Evolutionary conservation across 2,329 filamentous ascomycete species (phyloP).

Genomic region (Cercospora zeina): DNA sequence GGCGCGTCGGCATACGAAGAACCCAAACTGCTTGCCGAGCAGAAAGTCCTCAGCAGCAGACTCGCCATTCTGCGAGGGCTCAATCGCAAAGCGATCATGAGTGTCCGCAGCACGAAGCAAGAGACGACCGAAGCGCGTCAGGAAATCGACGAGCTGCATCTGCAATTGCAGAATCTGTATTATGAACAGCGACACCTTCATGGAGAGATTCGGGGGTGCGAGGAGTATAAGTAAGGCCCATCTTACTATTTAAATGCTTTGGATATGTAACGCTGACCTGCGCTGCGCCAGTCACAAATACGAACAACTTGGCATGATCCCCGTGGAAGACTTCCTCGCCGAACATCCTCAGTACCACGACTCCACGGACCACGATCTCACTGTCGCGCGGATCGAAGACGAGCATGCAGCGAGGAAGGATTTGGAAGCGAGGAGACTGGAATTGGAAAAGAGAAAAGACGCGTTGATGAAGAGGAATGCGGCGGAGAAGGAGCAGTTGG

Average conservation of each 20-base stretch:
- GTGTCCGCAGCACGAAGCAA: constrained; percentile 81
- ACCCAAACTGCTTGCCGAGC: constrained; percentile 48
- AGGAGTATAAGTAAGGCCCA: constrained; percentile 77
- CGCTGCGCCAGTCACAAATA: constrained; percentile 43
- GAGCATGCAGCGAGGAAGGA: constrained; percentile 82
- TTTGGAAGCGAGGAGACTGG: constrained; percentile 78
- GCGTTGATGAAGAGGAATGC: constrained; percentile 76
- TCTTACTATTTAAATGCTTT: background rate
- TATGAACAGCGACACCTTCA: constrained; percentile 92
- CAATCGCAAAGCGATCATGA: constrained; percentile 78
- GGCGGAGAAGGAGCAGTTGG: constrained; percentile 88
- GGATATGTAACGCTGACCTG: background rate
- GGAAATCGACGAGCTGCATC: constrained; percentile 86
- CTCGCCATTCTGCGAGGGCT: constrained; percentile 78
- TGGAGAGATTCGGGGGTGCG: constrained; percentile 86
- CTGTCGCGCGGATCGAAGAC: constrained; percentile 87
- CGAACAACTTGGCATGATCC: constrained; percentile 78
- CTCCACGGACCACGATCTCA: constrained; percentile 74
- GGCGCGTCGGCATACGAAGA: constrained; percentile 47
- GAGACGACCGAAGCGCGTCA: constrained; percentile 82
- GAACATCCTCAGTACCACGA: constrained; percentile 73
- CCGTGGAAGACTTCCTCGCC: constrained; percentile 76
- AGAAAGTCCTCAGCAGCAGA: constrained; percentile 77
- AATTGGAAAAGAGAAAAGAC: constrained; percentile 63
- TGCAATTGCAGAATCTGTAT: constrained; percentile 92